Percentiles rank a stretch among this genome's conserved stretches.
phyloP scores from a whole-genome alignment of 345 rosid species.

The Firmiana major region DNA sequence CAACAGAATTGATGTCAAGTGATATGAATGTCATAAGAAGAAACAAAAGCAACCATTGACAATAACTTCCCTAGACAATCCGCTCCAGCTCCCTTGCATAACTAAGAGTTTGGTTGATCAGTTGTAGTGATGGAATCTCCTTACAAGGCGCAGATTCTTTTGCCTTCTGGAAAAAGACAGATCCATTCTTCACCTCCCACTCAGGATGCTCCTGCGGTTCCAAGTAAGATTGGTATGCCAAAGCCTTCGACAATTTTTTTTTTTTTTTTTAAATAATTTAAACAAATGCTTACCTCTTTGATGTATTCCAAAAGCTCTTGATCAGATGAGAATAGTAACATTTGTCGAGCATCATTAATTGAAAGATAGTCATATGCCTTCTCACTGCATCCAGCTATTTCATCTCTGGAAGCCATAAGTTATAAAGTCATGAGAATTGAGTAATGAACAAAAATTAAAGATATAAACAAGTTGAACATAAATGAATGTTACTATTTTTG shows the following conservation, averaged over 20 bases:
- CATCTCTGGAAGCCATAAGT: slow-evolving; percentile 52
- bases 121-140: slow-evolving; percentile 96
- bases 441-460: background rate
- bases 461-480: no score
- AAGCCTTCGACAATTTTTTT: background rate
- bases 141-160: slow-evolving; percentile 85
- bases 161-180: slow-evolving; percentile 81
- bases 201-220: slow-evolving; percentile 78
- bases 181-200: slow-evolving; percentile 82
- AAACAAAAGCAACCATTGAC: background rate
- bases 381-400: slow-evolving; percentile 99
- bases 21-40: background rate
- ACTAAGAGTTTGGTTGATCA: slow-evolving; percentile 95
- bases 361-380: slow-evolving; percentile 92
- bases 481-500: no score
- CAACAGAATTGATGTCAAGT: background rate
- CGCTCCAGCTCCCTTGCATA: slow-evolving; percentile 98
- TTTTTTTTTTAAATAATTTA: background rate
- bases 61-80: slow-evolving; percentile 53
- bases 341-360: slow-evolving; percentile 57
- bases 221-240: background rate
- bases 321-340: slow-evolving; percentile 80
- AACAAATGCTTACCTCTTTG: slow-evolving; percentile 50
- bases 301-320: slow-evolving; percentile 64
- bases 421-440: background rate